phyloP scores from a whole-genome alignment of 176 grass and related monocot genomes.

The Carex scoparia region DNA sequence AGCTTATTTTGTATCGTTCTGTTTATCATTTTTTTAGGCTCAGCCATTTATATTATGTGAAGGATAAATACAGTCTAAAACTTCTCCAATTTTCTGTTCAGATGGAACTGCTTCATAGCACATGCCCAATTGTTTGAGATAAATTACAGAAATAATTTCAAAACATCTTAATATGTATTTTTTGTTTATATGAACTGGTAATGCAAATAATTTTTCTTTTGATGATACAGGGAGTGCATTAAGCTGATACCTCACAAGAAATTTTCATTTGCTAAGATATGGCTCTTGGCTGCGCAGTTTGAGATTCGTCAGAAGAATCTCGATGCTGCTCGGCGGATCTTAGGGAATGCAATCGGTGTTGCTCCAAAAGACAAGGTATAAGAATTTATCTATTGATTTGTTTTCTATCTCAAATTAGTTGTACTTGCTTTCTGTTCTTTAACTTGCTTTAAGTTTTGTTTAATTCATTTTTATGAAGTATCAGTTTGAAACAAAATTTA shows the following conservation, averaged over 20 bases:
- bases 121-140: neutral
- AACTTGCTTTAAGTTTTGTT: neutral
- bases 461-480: neutral
- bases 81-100: neutral
- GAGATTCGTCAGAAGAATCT: slow-evolving; percentile 67
- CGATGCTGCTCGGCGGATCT: slow-evolving; percentile 43
- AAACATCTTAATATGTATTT: neutral
- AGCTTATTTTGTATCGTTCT: neutral
- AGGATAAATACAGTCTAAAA: neutral
- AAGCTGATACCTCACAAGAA: slow-evolving; percentile 81
- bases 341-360: slow-evolving; percentile 82
- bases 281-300: slow-evolving; percentile 79
- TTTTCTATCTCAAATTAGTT: neutral
- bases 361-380: slow-evolving; percentile 79
- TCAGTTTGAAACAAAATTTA: neutral
- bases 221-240: slow-evolving; percentile 42
- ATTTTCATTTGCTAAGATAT: slow-evolving; percentile 76
- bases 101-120: neutral
- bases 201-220: neutral
- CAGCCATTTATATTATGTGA: neutral
- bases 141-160: neutral
- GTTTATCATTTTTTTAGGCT: neutral
- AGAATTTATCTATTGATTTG: neutral
- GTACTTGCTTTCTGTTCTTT: neutral
- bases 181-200: neutral